A percentile compares a stretch with the other conserved stretches of the same genome.
These are phyloP conservation scores for Phytophthora melonis DNA, from an alignment of 352 stramenopile species.

Conservation along the genomic window DNA sequence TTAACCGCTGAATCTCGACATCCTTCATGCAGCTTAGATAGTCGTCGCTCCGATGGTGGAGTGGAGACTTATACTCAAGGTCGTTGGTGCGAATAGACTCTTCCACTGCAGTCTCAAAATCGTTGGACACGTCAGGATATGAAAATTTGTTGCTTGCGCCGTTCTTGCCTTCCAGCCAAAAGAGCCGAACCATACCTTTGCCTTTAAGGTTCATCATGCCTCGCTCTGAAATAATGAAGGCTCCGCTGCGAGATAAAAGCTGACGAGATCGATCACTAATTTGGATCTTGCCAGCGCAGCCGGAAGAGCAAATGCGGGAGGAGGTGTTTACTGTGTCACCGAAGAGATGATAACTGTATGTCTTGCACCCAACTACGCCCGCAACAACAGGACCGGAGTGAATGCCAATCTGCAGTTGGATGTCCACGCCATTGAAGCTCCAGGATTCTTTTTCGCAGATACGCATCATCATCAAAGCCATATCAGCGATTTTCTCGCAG, in stretches of 20 bases:
- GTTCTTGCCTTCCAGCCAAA: slow-evolving; percentile 73
- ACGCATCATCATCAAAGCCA: slow-evolving; percentile 80
- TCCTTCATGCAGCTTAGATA: slow-evolving; percentile 71
- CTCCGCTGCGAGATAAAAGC: slow-evolving; percentile 53
- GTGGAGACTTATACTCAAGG: slow-evolving; percentile 35
- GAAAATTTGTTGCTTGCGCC: slow-evolving; percentile 22
- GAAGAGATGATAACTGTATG: slow-evolving; percentile 89
- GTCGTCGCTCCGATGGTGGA: slow-evolving; percentile 62
- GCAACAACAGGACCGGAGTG: slow-evolving; percentile 83
- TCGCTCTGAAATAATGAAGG: slow-evolving; percentile 66
- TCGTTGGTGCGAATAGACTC: slow-evolving; percentile 60
- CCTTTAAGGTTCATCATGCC: slow-evolving; percentile 79
- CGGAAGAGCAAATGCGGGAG: slow-evolving; percentile 82
- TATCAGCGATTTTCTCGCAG: slow-evolving; percentile 78
- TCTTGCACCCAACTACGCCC: slow-evolving; percentile 84
- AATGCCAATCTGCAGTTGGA: slow-evolving; percentile 87
- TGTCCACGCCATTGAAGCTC: slow-evolving; percentile 76
- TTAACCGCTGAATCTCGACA: slow-evolving; percentile 61
- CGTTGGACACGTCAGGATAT: slow-evolving; percentile 36
- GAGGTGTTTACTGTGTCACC: slow-evolving; percentile 88
- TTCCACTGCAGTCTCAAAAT: slow-evolving; percentile 58
- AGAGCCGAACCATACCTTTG: slow-evolving; percentile 75
- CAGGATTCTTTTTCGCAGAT: slow-evolving; percentile 76
- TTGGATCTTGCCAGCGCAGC: slow-evolving; percentile 69
- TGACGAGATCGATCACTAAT: slow-evolving; percentile 67